Evolutionary conservation across 2,329 filamentous ascomycete genomes (phyloP).

Genomic region (Colletotrichum euphorbiae): DNA sequence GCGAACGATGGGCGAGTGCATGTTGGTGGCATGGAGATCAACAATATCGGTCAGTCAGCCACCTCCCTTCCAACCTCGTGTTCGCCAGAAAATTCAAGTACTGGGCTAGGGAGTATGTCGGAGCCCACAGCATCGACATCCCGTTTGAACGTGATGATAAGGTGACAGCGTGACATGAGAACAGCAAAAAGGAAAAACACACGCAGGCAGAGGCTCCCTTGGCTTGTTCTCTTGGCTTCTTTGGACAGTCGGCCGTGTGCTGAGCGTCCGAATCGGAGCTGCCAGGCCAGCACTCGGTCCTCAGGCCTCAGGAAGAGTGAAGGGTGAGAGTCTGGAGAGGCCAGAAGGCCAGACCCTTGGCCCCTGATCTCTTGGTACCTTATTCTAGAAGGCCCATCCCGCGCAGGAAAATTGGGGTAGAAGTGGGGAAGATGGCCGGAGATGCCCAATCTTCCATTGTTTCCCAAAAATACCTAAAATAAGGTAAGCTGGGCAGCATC

Average conservation of each 20-base stretch:
- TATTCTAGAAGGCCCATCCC: slow-evolving; percentile 30
- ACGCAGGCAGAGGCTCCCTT: neutral
- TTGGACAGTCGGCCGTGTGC: neutral
- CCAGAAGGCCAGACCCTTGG: slow-evolving; percentile 14
- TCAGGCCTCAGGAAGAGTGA: too few relatives aligned
- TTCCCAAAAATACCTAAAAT: slow-evolving; percentile 8
- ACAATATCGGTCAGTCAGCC: slow-evolving; percentile 24
- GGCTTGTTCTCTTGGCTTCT: neutral
- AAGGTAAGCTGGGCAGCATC: slow-evolving; percentile 22
- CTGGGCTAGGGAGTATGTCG: neutral
- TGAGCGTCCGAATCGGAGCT: slow-evolving; percentile 23
- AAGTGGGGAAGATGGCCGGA: slow-evolving; percentile 17
- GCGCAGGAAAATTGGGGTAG: slow-evolving; percentile 25
- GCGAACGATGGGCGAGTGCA: neutral
- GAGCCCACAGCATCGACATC: slow-evolving; percentile 21
- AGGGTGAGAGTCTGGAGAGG: neutral
- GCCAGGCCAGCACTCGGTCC: too few relatives aligned
- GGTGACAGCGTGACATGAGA: slow-evolving; percentile 10
- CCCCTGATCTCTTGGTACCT: slow-evolving; percentile 8
- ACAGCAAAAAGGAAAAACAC: slow-evolving; percentile 10
- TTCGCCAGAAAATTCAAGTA: slow-evolving; percentile 1
- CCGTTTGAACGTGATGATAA: slow-evolving; percentile 29
- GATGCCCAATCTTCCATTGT: slow-evolving; percentile 27
- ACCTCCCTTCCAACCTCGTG: slow-evolving; percentile 23
- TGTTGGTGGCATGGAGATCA: slow-evolving; percentile 2